phyloP scores from a whole-genome alignment of 228 moss, liverwort and hornwort species.

The Sphagnum magellanicum region DNA sequence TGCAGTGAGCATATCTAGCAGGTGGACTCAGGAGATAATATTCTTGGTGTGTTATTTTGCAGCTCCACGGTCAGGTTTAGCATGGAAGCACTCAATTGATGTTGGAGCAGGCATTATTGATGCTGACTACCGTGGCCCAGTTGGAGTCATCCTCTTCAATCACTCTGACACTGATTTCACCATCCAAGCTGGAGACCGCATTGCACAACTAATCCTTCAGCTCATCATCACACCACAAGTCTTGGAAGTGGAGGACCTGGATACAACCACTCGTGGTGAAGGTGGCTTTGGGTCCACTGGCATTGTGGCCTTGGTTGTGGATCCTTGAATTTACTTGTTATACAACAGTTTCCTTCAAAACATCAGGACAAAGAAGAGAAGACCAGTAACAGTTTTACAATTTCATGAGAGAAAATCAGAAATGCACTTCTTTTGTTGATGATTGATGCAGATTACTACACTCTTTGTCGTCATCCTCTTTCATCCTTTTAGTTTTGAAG shows the following conservation, averaged over 20 bases:
- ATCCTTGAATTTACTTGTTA: neutral
- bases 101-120: conserved; percentile 86
- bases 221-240: conserved; percentile 69
- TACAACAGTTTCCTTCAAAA: neutral
- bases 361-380: no score
- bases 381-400: no score
- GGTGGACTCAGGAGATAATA: neutral
- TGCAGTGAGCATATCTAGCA: neutral
- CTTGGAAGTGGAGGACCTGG: conserved; percentile 60
- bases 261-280: conserved; percentile 49
- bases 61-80: conserved; percentile 81
- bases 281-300: conserved; percentile 90
- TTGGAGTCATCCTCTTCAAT: conserved; percentile 79
- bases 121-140: conserved; percentile 77
- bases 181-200: conserved; percentile 63
- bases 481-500: no score
- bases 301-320: conserved; percentile 27
- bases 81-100: conserved; percentile 80
- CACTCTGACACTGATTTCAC: conserved; percentile 61
- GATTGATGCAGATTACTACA: no score
- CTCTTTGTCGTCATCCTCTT: no score
- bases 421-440: no score
- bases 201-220: conserved; percentile 79
- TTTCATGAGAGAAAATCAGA: no score
- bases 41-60: conserved; percentile 3